Base-by-base conservation (phyloP, 2,329 filamentous ascomycete species). In the Talaromyces sp. region DNA sequence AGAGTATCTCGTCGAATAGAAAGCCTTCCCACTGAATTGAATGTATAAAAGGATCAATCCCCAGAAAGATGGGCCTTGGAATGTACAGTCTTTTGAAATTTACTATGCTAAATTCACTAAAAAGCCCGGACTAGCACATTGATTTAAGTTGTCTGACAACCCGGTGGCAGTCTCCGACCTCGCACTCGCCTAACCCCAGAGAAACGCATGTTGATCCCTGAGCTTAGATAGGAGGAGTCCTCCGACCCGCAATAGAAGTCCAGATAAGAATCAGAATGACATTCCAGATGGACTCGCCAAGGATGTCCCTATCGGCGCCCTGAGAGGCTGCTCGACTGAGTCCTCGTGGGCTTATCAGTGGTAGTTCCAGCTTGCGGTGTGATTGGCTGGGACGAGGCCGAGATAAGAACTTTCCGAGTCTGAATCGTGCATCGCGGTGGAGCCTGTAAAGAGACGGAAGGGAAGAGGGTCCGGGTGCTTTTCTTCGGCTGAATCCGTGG, bases 221-320 rank as follows among this genome's bases (percentile, higher is more conserved):
- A 55, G 54, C 51, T 59, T 63, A 61, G 61, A 64, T 64, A 63
- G 56, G 51, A 39, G 22, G 36, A n/a, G 20, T 32, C 37, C 37
- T 27, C 10, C 16, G 39, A 49, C 41, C 52, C 42, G 32, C 27
- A 37, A 40, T 48, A 33, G 24, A 41, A 47, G 36, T 37, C 13
- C 20, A 60, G 61, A 64, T 64, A 63, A 59, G 61, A 30, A 20
- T 45, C 20, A 29, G 39, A 39, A 19, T 37, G 19, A 35, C n/a
- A 57, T 62, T 59, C 61, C 57, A 44, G 48, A 44, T 46, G 47
- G 29, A 41, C 36, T 45, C 16, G 49, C 36, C 36, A 35, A 35
- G 32, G 14, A 35, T 35, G n/a, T 7, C 33, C n/a, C 33, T 35
- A 35, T 35, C 33, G 33, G n/a, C n/a, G n/a, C 29, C 29, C 29